Evolutionary conservation across 2,329 filamentous ascomycete species (phyloP).

Genomic region (Aspergillus sp.): DNA sequence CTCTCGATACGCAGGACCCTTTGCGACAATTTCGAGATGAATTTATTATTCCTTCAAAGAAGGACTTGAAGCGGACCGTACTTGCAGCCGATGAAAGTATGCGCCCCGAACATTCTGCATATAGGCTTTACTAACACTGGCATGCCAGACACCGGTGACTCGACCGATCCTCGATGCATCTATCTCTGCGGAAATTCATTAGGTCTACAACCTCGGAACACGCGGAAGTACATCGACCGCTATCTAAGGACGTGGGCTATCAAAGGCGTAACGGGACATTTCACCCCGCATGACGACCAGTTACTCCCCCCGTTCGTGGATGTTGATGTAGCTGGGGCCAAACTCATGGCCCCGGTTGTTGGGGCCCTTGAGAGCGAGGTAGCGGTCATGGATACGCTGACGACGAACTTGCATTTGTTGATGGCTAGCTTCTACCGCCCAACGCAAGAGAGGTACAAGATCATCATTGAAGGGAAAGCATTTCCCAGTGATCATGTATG

Average conservation of each 20-base stretch:
- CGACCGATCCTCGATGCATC: conserved; percentile 52
- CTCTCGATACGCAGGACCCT: conserved; percentile 61
- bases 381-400: conserved; percentile 84
- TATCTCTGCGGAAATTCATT: conserved; percentile 92
- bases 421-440: conserved; percentile 83
- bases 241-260: conserved; percentile 82
- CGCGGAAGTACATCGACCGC: conserved; percentile 62
- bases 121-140: neutral
- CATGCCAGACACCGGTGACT: conserved; percentile 23
- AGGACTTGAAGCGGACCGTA: conserved; percentile 64
- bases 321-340: conserved; percentile 71
- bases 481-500: conserved; percentile 81
- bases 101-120: neutral
- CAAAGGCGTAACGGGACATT: conserved; percentile 82
- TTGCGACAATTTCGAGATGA: conserved; percentile 62
- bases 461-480: conserved; percentile 84
- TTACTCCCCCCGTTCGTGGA: conserved; percentile 71
- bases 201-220: conserved; percentile 73
- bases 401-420: conserved; percentile 74
- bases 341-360: conserved; percentile 68
- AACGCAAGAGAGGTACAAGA: conserved; percentile 64
- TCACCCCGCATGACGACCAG: conserved; percentile 65
- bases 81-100: conserved; percentile 39
- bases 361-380: conserved; percentile 72
- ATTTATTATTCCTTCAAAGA: conserved; percentile 74